Evolutionary conservation across 2,329 filamentous ascomycete genomes (phyloP).

Genomic region (Beauveria asiatica): DNA sequence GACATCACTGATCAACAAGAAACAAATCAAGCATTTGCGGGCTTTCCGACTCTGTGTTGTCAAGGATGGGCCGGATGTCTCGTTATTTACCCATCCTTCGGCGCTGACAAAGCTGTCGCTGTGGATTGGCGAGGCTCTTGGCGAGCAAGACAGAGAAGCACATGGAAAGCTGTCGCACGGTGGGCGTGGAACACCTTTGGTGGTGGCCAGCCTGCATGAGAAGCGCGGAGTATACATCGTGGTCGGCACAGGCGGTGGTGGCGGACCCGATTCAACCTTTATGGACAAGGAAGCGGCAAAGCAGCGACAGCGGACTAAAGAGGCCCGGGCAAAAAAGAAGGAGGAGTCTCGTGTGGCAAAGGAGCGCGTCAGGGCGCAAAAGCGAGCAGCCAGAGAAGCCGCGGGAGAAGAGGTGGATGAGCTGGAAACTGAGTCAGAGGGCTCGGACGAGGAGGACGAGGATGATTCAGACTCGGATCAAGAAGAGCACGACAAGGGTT

Average conservation of each 20-base stretch:
- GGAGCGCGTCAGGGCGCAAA: slow-evolving; percentile 52
- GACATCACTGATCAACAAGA: slow-evolving; percentile 83
- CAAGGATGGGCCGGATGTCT: slow-evolving; percentile 85
- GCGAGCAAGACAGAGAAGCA: slow-evolving; percentile 74
- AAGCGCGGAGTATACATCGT: slow-evolving; percentile 81
- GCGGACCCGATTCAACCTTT: slow-evolving; percentile 63
- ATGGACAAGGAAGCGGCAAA: slow-evolving; percentile 58
- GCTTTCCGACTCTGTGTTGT: slow-evolving; percentile 94
- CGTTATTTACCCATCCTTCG: slow-evolving; percentile 86
- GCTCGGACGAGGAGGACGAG: slow-evolving; percentile 33
- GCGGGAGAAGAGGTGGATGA: slow-evolving; percentile 39
- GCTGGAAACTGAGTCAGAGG: slow-evolving; percentile 35
- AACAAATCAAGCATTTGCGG: slow-evolving; percentile 83
- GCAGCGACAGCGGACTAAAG: slow-evolving; percentile 53
- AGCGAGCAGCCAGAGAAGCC: slow-evolving; percentile 46
- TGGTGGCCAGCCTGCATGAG: slow-evolving; percentile 85
- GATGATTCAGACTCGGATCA: slow-evolving; percentile 48
- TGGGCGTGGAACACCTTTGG: slow-evolving; percentile 71
- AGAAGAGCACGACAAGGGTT: slow-evolving; percentile 49
- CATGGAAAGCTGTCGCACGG: slow-evolving; percentile 62
- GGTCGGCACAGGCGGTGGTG: slow-evolving; percentile 84
- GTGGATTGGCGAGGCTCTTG: slow-evolving; percentile 88
- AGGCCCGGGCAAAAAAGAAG: slow-evolving; percentile 52
- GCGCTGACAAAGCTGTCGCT: slow-evolving; percentile 88
- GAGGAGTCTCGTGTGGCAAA: slow-evolving; percentile 51